A percentile compares a stretch with the other conserved stretches of the same genome.
Evolutionary conservation across 176 grass and related monocot genomes (phyloP).

Genomic region (Oryza glumipatula): DNA sequence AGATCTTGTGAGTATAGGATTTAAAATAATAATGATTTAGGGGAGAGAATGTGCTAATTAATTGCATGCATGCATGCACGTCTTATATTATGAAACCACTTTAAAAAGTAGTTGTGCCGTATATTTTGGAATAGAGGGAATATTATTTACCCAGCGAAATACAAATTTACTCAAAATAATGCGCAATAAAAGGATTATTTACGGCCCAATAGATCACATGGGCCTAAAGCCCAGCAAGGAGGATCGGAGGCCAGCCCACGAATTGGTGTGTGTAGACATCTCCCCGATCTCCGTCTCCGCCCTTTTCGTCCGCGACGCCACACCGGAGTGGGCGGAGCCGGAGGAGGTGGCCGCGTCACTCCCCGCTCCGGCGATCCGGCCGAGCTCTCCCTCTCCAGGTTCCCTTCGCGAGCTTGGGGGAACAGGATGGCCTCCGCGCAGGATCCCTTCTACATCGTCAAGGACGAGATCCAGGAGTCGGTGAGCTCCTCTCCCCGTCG

Average conservation of each 20-base stretch:
- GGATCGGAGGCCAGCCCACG: neutral
- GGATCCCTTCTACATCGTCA: conserved; percentile 97
- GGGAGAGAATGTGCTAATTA: too few relatives aligned
- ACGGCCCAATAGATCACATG: neutral
- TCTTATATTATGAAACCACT: too few relatives aligned
- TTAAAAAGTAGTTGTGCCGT: too few relatives aligned
- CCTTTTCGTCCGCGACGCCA: conserved; percentile 16
- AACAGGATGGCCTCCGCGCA: conserved; percentile 79
- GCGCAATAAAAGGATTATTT: neutral
- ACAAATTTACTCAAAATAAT: too few relatives aligned
- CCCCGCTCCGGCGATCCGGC: neutral
- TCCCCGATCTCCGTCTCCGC: neutral
- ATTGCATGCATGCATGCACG: too few relatives aligned
- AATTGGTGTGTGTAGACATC: neutral
- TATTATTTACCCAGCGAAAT: too few relatives aligned
- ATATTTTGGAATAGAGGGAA: too few relatives aligned
- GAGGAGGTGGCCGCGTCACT: neutral
- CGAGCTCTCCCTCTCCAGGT: neutral
- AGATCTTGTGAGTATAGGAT: too few relatives aligned
- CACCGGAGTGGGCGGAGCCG: neutral
- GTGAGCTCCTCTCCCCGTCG: conserved; percentile 43
- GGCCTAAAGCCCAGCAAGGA: neutral
- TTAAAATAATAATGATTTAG: too few relatives aligned
- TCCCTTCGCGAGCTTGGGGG: neutral
- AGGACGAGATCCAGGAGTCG: conserved; percentile 93